These are phyloP conservation scores for Viola odorata DNA, from an alignment of 345 rosid species.

Conservation along the genomic window DNA sequence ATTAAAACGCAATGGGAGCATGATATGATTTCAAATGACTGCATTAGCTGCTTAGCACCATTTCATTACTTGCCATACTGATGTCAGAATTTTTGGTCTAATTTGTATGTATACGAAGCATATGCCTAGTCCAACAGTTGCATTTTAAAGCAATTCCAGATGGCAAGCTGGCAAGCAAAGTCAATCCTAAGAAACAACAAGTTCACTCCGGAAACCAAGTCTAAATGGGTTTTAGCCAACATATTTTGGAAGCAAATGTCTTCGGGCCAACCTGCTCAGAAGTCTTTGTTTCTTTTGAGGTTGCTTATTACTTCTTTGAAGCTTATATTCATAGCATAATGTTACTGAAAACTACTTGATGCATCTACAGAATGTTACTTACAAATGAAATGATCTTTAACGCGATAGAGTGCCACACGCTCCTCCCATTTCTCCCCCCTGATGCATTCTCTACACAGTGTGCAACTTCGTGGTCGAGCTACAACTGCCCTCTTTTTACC, in stretches of 20 bases:
- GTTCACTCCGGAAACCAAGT: no score
- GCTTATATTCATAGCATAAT: not conserved
- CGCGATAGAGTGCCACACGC: conserved; percentile 55
- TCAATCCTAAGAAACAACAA: no score
- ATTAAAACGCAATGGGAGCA: no score
- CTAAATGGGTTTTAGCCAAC: not conserved
- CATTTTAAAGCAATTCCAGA: no score
- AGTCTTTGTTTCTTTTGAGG: not conserved
- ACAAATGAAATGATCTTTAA: conserved; percentile 89
- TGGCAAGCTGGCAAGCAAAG: no score
- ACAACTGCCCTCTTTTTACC: conserved; percentile 74
- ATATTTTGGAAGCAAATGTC: not conserved
- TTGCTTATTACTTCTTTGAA: not conserved
- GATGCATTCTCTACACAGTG: conserved; percentile 83
- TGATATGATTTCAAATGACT: no score
- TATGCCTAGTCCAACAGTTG: no score
- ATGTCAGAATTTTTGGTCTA: no score
- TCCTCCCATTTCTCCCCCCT: conserved; percentile 59
- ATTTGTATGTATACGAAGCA: no score
- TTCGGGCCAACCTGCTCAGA: not conserved
- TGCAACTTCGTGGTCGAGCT: conserved; percentile 71
- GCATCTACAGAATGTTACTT: conserved; percentile 11
- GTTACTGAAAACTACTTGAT: not conserved
- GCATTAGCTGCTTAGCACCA: no score
- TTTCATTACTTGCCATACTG: no score